These are phyloP conservation scores for Coix lacrymajobi DNA, from an alignment of 176 grass and related monocot genomes.

Conservation along the genomic window DNA sequence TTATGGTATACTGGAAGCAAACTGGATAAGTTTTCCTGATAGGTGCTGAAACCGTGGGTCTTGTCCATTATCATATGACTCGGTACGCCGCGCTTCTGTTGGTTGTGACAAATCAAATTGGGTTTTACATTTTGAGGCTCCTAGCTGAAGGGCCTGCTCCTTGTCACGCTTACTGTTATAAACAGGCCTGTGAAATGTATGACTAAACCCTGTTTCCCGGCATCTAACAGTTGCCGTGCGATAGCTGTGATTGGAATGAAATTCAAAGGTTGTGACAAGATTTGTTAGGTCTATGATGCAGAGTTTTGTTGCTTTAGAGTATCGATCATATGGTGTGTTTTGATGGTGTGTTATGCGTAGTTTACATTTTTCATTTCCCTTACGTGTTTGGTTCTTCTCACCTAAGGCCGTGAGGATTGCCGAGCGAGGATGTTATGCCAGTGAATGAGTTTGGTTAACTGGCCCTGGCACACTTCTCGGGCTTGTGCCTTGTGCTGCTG, in stretches of 20 bases:
- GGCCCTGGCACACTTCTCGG: neutral
- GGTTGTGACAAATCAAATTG: neutral
- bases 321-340: neutral
- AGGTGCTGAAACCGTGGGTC: neutral
- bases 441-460: neutral
- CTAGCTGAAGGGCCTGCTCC: neutral
- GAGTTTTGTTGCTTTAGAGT: neutral
- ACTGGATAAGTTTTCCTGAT: slow-evolving; percentile 12
- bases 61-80: slow-evolving; percentile 10
- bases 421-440: neutral
- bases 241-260: slow-evolving; percentile 23
- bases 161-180: neutral
- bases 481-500: neutral
- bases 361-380: neutral
- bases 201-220: neutral
- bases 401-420: too few species aligned
- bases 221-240: neutral
- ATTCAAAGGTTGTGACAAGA: neutral
- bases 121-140: neutral
- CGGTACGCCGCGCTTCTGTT: neutral
- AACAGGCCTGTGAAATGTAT: slow-evolving; percentile 11
- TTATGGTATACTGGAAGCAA: slow-evolving; percentile 29
- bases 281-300: neutral
- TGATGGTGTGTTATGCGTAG: neutral
- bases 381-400: neutral